Conservation (phyloP, 2,329 filamentous ascomycete species). For the Fusarium sp. region DNA sequence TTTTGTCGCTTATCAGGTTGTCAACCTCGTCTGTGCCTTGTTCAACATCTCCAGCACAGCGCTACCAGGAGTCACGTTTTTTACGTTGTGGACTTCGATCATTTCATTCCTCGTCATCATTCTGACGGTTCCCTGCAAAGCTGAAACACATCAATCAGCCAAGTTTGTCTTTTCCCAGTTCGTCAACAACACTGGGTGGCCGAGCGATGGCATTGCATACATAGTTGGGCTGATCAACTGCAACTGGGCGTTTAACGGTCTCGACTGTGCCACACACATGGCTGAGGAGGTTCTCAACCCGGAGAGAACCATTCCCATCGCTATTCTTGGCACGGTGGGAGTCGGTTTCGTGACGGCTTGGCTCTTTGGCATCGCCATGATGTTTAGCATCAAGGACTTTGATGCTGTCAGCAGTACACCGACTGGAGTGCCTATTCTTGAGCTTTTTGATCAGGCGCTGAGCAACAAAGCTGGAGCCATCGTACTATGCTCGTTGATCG, state of each 20-base stretch:
- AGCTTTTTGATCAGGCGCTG: not conserved
- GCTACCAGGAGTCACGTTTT: not conserved
- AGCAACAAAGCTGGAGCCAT: not conserved
- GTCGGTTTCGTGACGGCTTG: slow-evolving; percentile 22
- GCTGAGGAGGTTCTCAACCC: slow-evolving; percentile 13
- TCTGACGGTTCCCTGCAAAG: not conserved
- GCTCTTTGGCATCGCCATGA: slow-evolving; percentile 16
- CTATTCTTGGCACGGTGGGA: slow-evolving; percentile 12
- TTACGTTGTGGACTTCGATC: not conserved
- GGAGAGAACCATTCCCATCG: not conserved
- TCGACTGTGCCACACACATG: slow-evolving; percentile 20
- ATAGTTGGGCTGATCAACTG: slow-evolving; percentile 20
- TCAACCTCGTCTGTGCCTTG: not conserved
- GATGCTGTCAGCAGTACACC: not conserved
- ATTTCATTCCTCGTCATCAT: not conserved
- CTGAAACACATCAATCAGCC: not conserved
- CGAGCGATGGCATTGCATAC: not conserved
- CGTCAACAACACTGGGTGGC: not conserved
- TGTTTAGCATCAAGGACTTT: slow-evolving; percentile 21
- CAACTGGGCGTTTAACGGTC: slow-evolving; percentile 16
- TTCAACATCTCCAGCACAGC: slow-evolving; percentile 1
- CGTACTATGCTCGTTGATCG: not conserved
- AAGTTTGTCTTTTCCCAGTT: not conserved
- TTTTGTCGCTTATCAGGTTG: not conserved
- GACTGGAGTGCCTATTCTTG: not conserved